A percentile compares a stretch with the other conserved stretches of the same genome.
Conservation (phyloP, 805 yeast genomes). For the Saccharomyces eubayanus region DNA sequence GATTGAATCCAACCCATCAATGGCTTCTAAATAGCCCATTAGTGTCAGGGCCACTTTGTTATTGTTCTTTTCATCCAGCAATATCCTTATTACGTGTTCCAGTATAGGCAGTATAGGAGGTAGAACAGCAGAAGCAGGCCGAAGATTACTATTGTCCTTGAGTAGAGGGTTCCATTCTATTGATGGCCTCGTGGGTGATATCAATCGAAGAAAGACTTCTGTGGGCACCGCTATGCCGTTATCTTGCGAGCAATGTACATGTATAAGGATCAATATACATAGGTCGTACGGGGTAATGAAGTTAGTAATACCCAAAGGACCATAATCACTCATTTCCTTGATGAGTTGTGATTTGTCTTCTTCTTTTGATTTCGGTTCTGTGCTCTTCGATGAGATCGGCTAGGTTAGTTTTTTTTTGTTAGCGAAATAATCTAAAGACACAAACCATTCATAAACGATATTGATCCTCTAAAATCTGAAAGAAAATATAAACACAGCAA, state of each 20-base stretch:
- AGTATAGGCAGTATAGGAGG: conserved; percentile 18
- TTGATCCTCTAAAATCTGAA: neutral
- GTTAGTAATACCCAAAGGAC: conserved; percentile 2
- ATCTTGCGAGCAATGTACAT: conserved; percentile 12
- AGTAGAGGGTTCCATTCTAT: conserved; percentile 14
- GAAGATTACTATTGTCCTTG: conserved; percentile 4
- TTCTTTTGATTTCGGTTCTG: neutral
- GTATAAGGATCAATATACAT: conserved; percentile 15
- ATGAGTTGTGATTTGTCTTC: neutral
- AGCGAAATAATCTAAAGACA: conserved; percentile 1
- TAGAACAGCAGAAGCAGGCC: conserved; percentile 2
- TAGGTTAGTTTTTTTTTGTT: neutral
- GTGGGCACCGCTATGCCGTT: conserved; percentile 5
- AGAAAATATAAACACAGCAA: neutral
- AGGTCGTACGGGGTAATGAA: conserved; percentile 24
- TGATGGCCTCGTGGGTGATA: conserved; percentile 15
- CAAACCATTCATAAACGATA: neutral
- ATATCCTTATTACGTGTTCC: conserved; percentile 5
- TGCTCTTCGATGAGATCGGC: neutral
- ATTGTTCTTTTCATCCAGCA: conserved; percentile 4
- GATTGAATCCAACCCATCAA: conserved; percentile 11
- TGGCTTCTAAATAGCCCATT: conserved; percentile 4
- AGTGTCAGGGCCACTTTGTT: conserved; percentile 5
- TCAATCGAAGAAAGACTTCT: conserved; percentile 11
- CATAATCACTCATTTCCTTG: neutral